phyloP scores from a whole-genome alignment of 2,329 filamentous ascomycete genomes.

The Neonectria sp. region DNA sequence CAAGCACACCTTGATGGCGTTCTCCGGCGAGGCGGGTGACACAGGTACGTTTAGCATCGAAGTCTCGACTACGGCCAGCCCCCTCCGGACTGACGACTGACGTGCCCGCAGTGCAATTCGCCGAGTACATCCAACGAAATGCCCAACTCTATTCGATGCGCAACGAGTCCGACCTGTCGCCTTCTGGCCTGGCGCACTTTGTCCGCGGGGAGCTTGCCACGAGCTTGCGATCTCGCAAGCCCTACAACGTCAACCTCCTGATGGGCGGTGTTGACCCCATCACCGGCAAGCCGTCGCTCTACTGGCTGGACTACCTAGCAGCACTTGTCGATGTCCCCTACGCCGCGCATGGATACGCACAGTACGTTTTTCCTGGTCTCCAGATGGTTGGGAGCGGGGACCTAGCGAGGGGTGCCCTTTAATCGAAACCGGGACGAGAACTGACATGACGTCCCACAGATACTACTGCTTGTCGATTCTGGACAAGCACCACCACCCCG shows the following conservation, averaged over 20 bases:
- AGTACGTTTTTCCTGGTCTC: constrained; percentile 70
- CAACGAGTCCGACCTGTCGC: constrained; percentile 92
- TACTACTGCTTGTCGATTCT: constrained; percentile 99
- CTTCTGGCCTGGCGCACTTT: constrained; percentile 91
- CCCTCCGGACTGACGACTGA: constrained; percentile 43
- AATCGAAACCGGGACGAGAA: background rate
- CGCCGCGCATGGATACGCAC: constrained; percentile 97
- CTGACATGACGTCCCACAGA: constrained; percentile 60
- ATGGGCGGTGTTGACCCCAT: constrained; percentile 95
- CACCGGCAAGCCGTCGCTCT: constrained; percentile 90
- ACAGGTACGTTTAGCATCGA: constrained; percentile 72
- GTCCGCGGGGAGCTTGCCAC: constrained; percentile 94
- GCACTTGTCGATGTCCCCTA: constrained; percentile 91
- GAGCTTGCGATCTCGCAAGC: constrained; percentile 90
- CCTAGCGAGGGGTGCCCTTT: background rate
- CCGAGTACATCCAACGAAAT: constrained; percentile 99
- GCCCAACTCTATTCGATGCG: constrained; percentile 99
- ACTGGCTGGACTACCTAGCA: constrained; percentile 98
- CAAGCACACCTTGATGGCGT: constrained; percentile 95
- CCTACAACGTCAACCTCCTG: constrained; percentile 97
- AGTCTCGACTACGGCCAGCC: constrained; percentile 4
- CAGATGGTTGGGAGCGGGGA: background rate
- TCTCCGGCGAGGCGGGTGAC: constrained; percentile 95
- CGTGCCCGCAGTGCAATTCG: constrained; percentile 86
- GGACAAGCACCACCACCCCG: constrained; percentile 98